Evolutionary conservation across 306 rosid genomes (phyloP), one percentile per base, ranked within the genome.

Genomic region (Pyrus betulifolia): DNA sequence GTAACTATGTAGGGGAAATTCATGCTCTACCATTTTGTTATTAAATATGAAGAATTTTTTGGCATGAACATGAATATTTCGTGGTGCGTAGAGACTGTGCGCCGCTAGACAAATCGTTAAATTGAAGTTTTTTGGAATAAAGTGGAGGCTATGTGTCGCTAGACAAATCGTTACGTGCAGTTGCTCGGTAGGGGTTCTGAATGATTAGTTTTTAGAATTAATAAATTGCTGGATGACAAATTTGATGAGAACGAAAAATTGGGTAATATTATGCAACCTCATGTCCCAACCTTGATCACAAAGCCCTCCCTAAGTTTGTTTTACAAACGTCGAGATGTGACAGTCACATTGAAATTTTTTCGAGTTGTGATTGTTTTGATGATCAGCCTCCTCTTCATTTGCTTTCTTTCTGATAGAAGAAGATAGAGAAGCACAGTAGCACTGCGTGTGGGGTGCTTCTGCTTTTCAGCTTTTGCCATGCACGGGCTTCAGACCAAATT

Each of bases 391-490:
- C 55, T 18, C 27, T 66, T 35, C 28, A 35, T 35, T 35, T 35
- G 28, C 49, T 66, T 10, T 33, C 15, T 33, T 33, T 19, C 11
- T 21, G 25, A 35, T 35, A 19, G 38, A 81, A 64, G 77, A 68
- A 65, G 55, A 60, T 59, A 28, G 77, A 49, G 63, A 78, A 66
- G 72, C 21, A 15, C 17, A 15, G 21, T 5, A 49, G 21, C 21
- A 51, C 55, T 49, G 2, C 5, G 55, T 15, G 21, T 2, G 55
- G 21, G 21, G 21, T 49, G 55, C 55, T 51, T 59, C n/a, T 58
- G 63, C 78, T 78, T 78, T 75, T 78, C 76, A n/a, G 83, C 83
- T 81, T 78, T 75, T 78, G 52, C 12, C 15, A 78, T 30, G 81
- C 85, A 84, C 85, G 78, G 22, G 76, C 57, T 61, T 46, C 76